Evolutionary conservation across 345 rosid genomes (phyloP).

Genomic region (Corchorus olitorius): DNA sequence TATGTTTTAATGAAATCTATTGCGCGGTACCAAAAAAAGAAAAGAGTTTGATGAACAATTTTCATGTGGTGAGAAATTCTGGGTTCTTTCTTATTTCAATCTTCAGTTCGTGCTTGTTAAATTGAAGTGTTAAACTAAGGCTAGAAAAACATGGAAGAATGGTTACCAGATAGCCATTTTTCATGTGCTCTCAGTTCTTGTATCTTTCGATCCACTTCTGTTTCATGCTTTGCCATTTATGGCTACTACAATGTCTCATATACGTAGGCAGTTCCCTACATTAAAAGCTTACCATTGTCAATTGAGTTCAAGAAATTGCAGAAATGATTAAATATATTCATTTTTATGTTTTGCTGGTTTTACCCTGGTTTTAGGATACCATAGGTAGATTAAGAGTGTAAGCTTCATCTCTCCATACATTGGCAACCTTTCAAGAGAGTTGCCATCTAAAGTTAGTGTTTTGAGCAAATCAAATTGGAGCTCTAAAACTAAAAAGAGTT

Average conservation of each 20-base stretch:
- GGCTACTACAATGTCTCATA: constrained; percentile 65
- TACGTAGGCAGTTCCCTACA: constrained; percentile 68
- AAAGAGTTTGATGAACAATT: background rate
- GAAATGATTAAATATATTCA: background rate
- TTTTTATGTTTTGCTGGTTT: background rate
- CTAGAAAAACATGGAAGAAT: no score
- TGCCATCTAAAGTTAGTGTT: no score
- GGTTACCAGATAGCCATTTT: constrained; percentile 41
- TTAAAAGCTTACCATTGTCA: background rate
- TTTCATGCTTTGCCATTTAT: constrained; percentile 56
- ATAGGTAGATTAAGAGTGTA: constrained; percentile 68
- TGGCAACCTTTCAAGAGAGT: constrained; percentile 91
- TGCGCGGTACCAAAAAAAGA: no score
- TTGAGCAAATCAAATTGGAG: background rate
- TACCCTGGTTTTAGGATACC: constrained; percentile 91
- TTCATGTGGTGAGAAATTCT: background rate
- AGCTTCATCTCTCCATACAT: constrained; percentile 85
- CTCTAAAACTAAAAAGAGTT: background rate
- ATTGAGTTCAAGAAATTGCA: background rate
- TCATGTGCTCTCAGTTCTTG: constrained; percentile 61
- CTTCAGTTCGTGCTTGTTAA: no score
- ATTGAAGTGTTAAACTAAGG: no score
- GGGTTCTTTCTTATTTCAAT: background rate
- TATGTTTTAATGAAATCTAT: no score
- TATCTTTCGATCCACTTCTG: constrained; percentile 70